Base-by-base conservation (phyloP, 1,284 basidiomycete species). In the Coriolopsis trogii region DNA sequence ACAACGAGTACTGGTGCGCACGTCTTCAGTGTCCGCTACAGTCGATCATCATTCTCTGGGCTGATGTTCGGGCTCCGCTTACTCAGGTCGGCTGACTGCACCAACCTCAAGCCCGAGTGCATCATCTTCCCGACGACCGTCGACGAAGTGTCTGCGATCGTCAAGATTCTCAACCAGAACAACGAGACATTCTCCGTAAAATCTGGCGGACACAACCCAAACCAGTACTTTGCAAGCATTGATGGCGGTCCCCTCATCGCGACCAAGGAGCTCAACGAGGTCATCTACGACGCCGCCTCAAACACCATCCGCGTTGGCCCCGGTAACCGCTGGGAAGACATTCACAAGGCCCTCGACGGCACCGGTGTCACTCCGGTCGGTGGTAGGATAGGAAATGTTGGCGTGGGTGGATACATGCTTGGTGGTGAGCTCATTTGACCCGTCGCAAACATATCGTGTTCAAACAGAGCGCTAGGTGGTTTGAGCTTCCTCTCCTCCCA, bases 331-430 rank as follows among this genome's bases (percentile, higher is more conserved):
- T 40, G 39, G 39, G 39, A 40, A 25, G 39, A 40, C 24, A 25
- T 40, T 15, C 24, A 26, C 39, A 40, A 40, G 24, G 39, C 28
- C 15, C 24, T 40, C 24, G 39, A 40, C 18, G 39, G 39, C 9
- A 40, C 39, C 2, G n/a, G n/a, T 26, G 39, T 26, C 12, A 28
- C 39, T 15, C 15, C 28, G 2, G 39, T 40, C 10, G 39, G 39
- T 5, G 39, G 39, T 15, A 23, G 39, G n/a, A 40, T 40, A n/a
- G 39, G 39, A 12, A 40, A 40, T 26, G 39, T 40, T 13, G 39
- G 39, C 10, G 39, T 40, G n/a, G 39, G 39, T 15, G 39, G 39
- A n/a, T 40, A 40, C 24, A 40, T 40, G 24, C 39, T 40, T 26
- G 39, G 39, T n/a, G 39, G 39, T 40, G 8, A 40, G 39, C 28